Percentiles rank a stretch among this genome's conserved stretches.
phyloP scores from a whole-genome alignment of 208 protist genomes.

The Novymonas esmeraldas region DNA sequence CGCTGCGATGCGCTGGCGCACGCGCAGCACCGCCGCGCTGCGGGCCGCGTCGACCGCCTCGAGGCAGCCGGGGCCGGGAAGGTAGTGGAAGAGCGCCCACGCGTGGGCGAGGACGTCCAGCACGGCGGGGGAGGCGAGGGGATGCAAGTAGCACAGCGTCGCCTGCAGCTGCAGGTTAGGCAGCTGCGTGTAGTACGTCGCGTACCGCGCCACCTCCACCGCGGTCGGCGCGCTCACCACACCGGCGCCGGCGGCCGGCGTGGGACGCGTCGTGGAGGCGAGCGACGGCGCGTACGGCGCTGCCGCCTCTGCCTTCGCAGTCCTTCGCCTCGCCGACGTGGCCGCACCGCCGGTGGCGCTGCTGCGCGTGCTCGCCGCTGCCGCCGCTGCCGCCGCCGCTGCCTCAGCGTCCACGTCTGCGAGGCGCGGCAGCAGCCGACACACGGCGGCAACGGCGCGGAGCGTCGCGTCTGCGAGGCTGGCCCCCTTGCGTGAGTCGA shows the following conservation, averaged over 20 bases:
- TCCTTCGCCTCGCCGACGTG: constrained; percentile 20
- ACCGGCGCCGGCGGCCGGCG: neutral
- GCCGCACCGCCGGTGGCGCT: neutral
- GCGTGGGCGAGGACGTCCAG: constrained; percentile 64
- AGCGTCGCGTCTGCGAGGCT: constrained; percentile 67
- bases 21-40: constrained; percentile 44
- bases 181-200: constrained; percentile 69
- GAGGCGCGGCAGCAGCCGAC: constrained; percentile 54
- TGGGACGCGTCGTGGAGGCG: constrained; percentile 26
- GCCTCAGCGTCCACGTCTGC: constrained; percentile 6
- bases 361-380: neutral
- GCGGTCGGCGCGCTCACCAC: constrained; percentile 33
- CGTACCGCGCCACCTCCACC: constrained; percentile 44
- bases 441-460: constrained; percentile 47
- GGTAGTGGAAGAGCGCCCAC: constrained; percentile 64
- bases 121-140: constrained; percentile 31
- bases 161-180: constrained; percentile 84
- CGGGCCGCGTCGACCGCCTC: constrained; percentile 31
- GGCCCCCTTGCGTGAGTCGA: constrained; percentile 46
- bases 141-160: constrained; percentile 68
- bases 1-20: constrained; percentile 64
- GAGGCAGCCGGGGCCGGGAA: constrained; percentile 42
- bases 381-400: neutral
- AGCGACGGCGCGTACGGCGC: constrained; percentile 18
- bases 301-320: constrained; percentile 2